Percentiles rank a stretch among this genome's conserved stretches.
These are phyloP conservation scores for Zhuliangozyma blackwelliae DNA, from an alignment of 1,139 yeast genomes.

Conservation along the genomic window DNA sequence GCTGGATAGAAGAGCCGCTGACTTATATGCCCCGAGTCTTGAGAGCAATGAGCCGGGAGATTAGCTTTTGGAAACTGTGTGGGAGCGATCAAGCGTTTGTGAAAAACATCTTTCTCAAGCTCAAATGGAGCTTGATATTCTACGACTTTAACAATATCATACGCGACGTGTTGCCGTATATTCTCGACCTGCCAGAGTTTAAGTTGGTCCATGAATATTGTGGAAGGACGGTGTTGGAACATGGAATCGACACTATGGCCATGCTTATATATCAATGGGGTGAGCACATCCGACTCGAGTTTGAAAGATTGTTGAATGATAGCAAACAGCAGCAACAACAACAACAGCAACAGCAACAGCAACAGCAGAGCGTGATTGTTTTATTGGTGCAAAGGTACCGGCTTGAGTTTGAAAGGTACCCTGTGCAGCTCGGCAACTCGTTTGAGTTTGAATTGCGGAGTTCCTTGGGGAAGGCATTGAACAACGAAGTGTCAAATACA, in stretches of 20 bases:
- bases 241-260: conserved; percentile 16
- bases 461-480: conserved; percentile 22
- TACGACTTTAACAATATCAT: conserved; percentile 20
- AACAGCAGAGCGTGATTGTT: no score
- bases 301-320: background rate
- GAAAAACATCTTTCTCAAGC: conserved; percentile 16
- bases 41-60: conserved; percentile 14
- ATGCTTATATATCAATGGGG: conserved; percentile 23
- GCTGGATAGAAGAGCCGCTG: conserved; percentile 16
- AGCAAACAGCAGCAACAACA: no score
- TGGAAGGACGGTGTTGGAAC: conserved; percentile 13
- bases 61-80: conserved; percentile 19
- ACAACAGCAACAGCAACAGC: conserved; percentile 5
- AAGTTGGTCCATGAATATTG: conserved; percentile 17
- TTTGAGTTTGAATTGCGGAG: conserved; percentile 29
- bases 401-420: no score
- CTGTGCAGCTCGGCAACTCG: background rate
- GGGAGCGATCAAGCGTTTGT: conserved; percentile 20
- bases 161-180: conserved; percentile 15
- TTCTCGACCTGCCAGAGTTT: conserved; percentile 13
- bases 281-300: background rate
- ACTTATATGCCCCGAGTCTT: conserved; percentile 17
- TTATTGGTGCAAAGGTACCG: no score
- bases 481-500: conserved; percentile 16
- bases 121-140: conserved; percentile 32